phyloP scores from a whole-genome alignment of 2,329 filamentous ascomycete species.

The Mycosphaerella arachidis region DNA sequence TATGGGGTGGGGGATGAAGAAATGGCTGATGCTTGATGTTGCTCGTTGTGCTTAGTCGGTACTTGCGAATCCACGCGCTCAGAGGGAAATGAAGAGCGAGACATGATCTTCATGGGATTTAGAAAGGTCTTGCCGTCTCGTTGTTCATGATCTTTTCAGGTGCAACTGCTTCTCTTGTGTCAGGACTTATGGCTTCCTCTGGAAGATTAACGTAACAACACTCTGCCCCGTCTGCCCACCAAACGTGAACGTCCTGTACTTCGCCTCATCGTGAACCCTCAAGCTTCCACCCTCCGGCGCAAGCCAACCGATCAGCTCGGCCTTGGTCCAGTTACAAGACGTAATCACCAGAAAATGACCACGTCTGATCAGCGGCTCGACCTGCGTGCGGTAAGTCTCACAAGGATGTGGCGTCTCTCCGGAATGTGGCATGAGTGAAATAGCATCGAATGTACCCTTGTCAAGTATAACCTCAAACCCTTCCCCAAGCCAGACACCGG shows the following conservation, averaged over 20 bases:
- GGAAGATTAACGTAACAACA: conserved; percentile 81
- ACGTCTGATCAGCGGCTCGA: conserved; percentile 62
- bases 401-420: conserved; percentile 39
- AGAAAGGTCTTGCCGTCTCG: too few species aligned
- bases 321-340: conserved; percentile 97
- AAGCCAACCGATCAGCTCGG: conserved; percentile 79
- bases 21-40: background rate
- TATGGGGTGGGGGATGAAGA: background rate
- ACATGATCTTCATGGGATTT: background rate
- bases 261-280: conserved; percentile 61
- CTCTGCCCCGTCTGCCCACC: conserved; percentile 84
- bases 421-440: conserved; percentile 56
- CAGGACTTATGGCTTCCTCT: conserved; percentile 27
- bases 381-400: conserved; percentile 68
- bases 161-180: too few species aligned
- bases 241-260: conserved; percentile 84
- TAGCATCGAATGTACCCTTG: conserved; percentile 96
- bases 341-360: conserved; percentile 79
- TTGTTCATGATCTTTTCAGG: too few species aligned
- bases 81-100: background rate
- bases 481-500: conserved; percentile 51
- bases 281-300: conserved; percentile 49
- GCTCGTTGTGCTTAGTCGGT: background rate
- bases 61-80: background rate
- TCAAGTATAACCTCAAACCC: conserved; percentile 93